Conservation (phyloP, 352 stramenopile species). For the Plasmopara muralis region DNA sequence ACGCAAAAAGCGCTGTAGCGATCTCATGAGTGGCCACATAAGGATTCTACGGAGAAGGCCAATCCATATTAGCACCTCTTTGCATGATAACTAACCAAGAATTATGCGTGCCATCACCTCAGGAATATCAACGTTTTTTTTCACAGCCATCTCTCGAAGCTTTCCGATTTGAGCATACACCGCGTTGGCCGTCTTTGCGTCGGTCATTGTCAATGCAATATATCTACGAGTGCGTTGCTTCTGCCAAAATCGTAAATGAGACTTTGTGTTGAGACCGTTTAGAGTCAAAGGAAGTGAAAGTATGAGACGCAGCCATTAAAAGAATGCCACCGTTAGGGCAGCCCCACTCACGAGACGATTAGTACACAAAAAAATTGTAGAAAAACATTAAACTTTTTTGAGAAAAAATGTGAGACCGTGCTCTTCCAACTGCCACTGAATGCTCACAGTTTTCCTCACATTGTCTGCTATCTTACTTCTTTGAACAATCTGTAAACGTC, state of each 20-base stretch:
- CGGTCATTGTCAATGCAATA: slow-evolving; percentile 9
- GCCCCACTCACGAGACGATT: no score
- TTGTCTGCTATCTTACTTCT: neutral
- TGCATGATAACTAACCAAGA: neutral
- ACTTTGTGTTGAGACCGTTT: slow-evolving; percentile 2
- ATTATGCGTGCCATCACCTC: slow-evolving; percentile 8
- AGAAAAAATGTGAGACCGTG: no score
- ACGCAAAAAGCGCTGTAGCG: slow-evolving; percentile 20
- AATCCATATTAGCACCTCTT: neutral
- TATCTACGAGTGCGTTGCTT: neutral
- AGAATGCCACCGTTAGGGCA: slow-evolving; percentile 7
- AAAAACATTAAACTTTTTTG: no score
- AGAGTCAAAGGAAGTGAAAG: neutral
- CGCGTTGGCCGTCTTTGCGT: slow-evolving; percentile 15
- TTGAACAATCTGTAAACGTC: no score
- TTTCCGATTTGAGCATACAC: slow-evolving; percentile 24
- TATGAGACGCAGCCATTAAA: slow-evolving; percentile 17
- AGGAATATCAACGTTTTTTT: slow-evolving; percentile 18
- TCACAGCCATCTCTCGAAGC: slow-evolving; percentile 14
- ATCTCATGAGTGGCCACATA: slow-evolving; percentile 20
- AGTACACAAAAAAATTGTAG: no score
- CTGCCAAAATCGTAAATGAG: slow-evolving; percentile 17
- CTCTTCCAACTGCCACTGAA: slow-evolving; percentile 2
- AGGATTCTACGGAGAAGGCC: slow-evolving; percentile 12
- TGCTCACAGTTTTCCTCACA: neutral